A percentile compares a stretch with the other conserved stretches of the same genome.
Conservation (phyloP, 108 stramenopile genomes). For the Cyclostephanos invisitatus region DNA sequence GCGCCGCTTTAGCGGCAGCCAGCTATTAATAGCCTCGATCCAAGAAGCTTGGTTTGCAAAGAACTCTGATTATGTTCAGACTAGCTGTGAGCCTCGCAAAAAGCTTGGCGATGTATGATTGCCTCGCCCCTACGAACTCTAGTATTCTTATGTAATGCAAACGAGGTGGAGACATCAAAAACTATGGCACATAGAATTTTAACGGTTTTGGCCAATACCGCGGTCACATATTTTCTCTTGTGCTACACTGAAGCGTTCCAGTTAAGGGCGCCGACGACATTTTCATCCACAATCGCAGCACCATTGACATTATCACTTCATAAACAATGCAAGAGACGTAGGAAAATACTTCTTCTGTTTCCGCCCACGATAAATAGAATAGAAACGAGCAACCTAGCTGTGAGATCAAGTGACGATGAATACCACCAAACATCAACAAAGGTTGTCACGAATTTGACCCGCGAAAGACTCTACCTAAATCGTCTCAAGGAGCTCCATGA, state of each 20-base stretch:
- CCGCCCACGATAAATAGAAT: background rate
- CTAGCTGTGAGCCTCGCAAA: background rate
- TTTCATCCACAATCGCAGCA: background rate
- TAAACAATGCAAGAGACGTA: constrained; percentile 7
- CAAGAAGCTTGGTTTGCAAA: too few relatives aligned
- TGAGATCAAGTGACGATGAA: background rate
- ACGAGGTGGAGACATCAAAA: background rate
- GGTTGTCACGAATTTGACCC: background rate
- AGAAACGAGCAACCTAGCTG: background rate
- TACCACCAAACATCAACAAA: constrained; percentile 4
- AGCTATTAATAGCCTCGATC: too few relatives aligned
- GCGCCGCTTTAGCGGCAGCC: too few relatives aligned
- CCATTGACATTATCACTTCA: background rate
- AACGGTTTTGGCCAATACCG: background rate
- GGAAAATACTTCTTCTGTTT: background rate
- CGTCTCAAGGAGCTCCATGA: constrained; percentile 23
- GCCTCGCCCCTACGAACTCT: background rate
- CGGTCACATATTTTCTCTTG: background rate
- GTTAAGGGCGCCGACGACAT: background rate
- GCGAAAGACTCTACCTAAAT: constrained; percentile 20
- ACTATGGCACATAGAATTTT: background rate
- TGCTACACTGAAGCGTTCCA: background rate
- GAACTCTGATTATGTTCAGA: too few relatives aligned
- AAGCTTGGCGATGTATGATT: background rate
- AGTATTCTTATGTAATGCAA: background rate